A percentile compares a stretch with the other conserved stretches of the same genome.
phyloP scores from a whole-genome alignment of 495 filamentous ascomycete genomes.

The Daldinia grandis region DNA sequence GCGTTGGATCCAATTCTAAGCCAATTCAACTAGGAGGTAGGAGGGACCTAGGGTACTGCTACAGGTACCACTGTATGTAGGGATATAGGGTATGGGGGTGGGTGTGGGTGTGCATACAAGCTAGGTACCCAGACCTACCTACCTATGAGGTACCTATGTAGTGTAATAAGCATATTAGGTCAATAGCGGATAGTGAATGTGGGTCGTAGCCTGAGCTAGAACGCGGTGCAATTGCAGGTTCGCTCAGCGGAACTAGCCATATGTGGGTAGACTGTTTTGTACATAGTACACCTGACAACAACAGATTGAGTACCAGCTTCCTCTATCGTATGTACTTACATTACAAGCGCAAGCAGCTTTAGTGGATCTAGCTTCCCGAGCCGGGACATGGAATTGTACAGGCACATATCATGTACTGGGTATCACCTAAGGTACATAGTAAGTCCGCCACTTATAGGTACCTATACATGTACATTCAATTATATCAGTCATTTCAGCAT shows the following conservation, averaged over 20 bases:
- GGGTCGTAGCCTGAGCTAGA: neutral
- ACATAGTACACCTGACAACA: neutral
- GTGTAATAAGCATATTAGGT: neutral
- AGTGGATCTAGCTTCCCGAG: neutral
- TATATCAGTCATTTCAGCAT: neutral
- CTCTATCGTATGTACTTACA: neutral
- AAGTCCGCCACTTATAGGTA: too few relatives aligned
- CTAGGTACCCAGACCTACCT: too few relatives aligned
- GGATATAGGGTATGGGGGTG: too few relatives aligned
- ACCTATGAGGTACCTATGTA: too few relatives aligned
- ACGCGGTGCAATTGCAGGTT: neutral
- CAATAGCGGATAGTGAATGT: neutral
- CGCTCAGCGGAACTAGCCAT: neutral
- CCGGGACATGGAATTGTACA: neutral
- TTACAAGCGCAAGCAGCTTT: neutral
- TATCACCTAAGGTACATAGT: too few relatives aligned
- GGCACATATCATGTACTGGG: neutral
- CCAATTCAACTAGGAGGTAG: conserved; percentile 3
- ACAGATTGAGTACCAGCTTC: neutral
- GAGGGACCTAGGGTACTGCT: neutral
- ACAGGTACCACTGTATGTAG: neutral
- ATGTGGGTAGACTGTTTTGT: neutral
- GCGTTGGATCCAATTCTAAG: conserved; percentile 31
- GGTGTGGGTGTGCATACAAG: too few relatives aligned
- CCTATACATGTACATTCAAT: too few relatives aligned